These are phyloP conservation scores for Xylaria digitata DNA, from an alignment of 2,329 filamentous ascomycete species.

Conservation along the genomic window DNA sequence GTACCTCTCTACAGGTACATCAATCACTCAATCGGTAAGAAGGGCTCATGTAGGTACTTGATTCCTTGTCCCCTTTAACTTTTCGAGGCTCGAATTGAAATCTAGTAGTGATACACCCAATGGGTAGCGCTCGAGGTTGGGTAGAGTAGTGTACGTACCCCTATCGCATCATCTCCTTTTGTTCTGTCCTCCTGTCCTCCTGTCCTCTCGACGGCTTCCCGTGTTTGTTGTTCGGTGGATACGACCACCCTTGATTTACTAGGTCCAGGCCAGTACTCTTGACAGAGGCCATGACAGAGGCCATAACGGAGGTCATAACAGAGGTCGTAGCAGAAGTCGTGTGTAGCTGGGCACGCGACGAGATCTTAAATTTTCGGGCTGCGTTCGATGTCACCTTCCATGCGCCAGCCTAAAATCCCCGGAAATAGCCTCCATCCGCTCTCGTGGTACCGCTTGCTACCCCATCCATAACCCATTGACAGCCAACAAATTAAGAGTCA, in stretches of 20 bases:
- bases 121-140: too few species aligned
- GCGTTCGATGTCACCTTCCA: not conserved
- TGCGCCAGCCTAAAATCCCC: conserved; percentile 21
- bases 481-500: conserved; percentile 35
- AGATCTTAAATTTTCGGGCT: conserved; percentile 2
- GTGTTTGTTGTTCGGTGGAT: conserved; percentile 19
- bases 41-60: not conserved
- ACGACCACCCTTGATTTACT: conserved; percentile 18
- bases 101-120: too few species aligned
- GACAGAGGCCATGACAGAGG: not conserved
- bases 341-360: conserved; percentile 15
- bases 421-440: conserved; percentile 17
- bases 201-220: not conserved
- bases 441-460: conserved; percentile 21
- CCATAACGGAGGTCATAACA: not conserved
- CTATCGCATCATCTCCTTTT: too few species aligned
- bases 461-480: conserved; percentile 14
- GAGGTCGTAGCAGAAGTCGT: not conserved
- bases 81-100: too few species aligned
- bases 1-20: not conserved
- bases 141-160: too few species aligned
- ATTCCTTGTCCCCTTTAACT: too few species aligned
- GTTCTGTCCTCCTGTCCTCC: not conserved
- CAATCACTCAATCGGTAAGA: too few species aligned
- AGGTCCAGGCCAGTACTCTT: not conserved